Evolutionary conservation across 495 filamentous ascomycete species (phyloP).

Genomic region (Xylona heveae): DNA sequence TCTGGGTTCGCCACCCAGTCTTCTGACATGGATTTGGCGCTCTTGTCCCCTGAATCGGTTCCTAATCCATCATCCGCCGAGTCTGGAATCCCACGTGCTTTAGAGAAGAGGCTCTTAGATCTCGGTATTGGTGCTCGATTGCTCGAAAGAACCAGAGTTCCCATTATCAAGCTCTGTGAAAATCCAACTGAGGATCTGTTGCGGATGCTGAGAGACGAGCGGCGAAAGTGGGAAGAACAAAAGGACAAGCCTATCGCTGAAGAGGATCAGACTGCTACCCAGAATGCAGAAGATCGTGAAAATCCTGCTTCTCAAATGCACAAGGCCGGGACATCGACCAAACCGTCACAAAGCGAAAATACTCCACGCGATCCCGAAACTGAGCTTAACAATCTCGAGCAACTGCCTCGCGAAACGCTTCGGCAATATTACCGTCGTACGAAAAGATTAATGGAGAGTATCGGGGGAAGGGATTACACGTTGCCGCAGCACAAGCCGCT

Average conservation of each 20-base stretch:
- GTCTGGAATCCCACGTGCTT: constrained; percentile 35
- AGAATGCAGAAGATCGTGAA: too few species aligned
- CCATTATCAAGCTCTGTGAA: constrained; percentile 66
- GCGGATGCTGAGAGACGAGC: constrained; percentile 27
- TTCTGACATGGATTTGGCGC: constrained; percentile 56
- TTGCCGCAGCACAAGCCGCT: constrained; percentile 11
- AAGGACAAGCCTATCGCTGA: constrained; percentile 7
- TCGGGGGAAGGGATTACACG: constrained; percentile 2
- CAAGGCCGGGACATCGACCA: neutral
- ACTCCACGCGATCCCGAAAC: neutral
- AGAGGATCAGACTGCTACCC: constrained; percentile 1
- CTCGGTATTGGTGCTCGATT: constrained; percentile 44
- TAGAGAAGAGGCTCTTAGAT: constrained; percentile 51
- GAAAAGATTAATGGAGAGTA: neutral
- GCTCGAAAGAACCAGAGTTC: constrained; percentile 50
- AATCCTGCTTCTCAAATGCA: too few species aligned
- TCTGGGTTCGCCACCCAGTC: constrained; percentile 53
- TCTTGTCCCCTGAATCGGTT: constrained; percentile 33
- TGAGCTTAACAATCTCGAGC: neutral
- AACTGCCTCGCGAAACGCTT: constrained; percentile 1
- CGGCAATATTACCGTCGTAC: constrained; percentile 1
- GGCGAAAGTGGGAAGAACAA: constrained; percentile 31
- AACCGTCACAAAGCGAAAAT: neutral
- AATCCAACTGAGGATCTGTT: constrained; percentile 32
- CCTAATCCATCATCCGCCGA: constrained; percentile 20